These are phyloP conservation scores for Massarina eburnea DNA, from an alignment of 2,329 filamentous ascomycete genomes.

Conservation along the genomic window DNA sequence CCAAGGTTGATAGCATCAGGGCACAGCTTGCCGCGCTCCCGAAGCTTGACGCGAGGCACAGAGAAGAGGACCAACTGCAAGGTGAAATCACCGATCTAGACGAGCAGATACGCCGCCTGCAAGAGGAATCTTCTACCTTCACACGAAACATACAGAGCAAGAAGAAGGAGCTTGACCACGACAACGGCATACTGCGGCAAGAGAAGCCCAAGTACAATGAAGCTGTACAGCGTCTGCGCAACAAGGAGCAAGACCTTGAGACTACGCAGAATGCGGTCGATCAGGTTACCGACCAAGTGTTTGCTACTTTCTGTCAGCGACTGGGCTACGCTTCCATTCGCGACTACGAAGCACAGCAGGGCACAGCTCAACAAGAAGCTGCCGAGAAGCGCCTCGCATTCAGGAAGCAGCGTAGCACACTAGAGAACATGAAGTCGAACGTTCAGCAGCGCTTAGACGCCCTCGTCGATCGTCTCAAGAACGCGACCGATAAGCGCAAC, in stretches of 20 bases:
- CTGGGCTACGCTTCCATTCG: conserved; percentile 88
- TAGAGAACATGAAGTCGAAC: conserved; percentile 63
- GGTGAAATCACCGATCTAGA: conserved; percentile 79
- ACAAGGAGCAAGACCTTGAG: conserved; percentile 58
- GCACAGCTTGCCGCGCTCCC: conserved; percentile 80
- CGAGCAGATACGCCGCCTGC: conserved; percentile 69
- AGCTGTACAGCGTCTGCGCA: conserved; percentile 68
- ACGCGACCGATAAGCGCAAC: conserved; percentile 66
- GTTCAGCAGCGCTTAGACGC: conserved; percentile 72
- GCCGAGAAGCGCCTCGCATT: conserved; percentile 86
- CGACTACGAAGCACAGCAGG: conserved; percentile 91
- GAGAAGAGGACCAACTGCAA: conserved; percentile 78
- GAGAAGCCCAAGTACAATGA: conserved; percentile 76
- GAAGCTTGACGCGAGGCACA: conserved; percentile 71
- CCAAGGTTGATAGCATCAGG: conserved; percentile 72
- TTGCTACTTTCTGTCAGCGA: conserved; percentile 79
- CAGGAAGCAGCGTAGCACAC: conserved; percentile 69
- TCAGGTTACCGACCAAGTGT: conserved; percentile 84
- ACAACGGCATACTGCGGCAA: conserved; percentile 72
- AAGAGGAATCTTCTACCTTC: conserved; percentile 75
- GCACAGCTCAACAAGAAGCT: conserved; percentile 86
- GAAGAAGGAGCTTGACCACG: conserved; percentile 75
- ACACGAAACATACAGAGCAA: conserved; percentile 84
- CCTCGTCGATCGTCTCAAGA: conserved; percentile 68
- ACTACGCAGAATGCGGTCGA: conserved; percentile 67